phyloP scores from a whole-genome alignment of 2,329 filamentous ascomycete species.

The Myotisia sp. region DNA sequence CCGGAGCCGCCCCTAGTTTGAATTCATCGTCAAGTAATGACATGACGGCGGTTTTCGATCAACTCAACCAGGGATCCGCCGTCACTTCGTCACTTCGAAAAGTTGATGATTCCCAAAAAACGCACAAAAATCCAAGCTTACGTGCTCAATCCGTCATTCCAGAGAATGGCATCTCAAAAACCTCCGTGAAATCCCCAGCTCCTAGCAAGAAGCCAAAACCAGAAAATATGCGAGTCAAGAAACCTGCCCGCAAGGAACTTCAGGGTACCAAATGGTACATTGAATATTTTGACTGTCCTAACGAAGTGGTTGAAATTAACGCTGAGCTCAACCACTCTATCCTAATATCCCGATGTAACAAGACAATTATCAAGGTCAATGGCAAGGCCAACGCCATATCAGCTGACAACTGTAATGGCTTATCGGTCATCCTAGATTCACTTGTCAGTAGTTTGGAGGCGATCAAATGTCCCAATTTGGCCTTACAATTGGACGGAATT shows the following conservation, averaged over 20 bases:
- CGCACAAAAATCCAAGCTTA: slow-evolving; percentile 89
- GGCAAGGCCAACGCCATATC: slow-evolving; percentile 97
- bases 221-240: slow-evolving; percentile 70
- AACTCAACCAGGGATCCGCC: slow-evolving; percentile 76
- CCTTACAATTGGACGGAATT: slow-evolving; percentile 74
- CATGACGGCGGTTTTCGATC: slow-evolving; percentile 76
- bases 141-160: slow-evolving; percentile 59
- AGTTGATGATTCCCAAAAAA: slow-evolving; percentile 92
- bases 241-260: slow-evolving; percentile 62
- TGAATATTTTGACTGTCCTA: slow-evolving; percentile 76
- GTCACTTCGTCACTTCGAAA: slow-evolving; percentile 83
- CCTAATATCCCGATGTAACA: slow-evolving; percentile 81
- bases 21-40: slow-evolving; percentile 41
- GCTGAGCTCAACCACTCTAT: slow-evolving; percentile 76
- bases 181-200: slow-evolving; percentile 66
- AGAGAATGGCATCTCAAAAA: slow-evolving; percentile 35
- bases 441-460: slow-evolving; percentile 86
- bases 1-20: slow-evolving; percentile 38
- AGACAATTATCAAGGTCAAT: slow-evolving; percentile 73
- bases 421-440: slow-evolving; percentile 76
- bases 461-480: slow-evolving; percentile 90
- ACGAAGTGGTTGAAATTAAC: slow-evolving; percentile 63
- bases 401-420: slow-evolving; percentile 72
- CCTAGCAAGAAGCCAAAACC: slow-evolving; percentile 80
- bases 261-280: slow-evolving; percentile 90